These are phyloP conservation scores for Podospora comata DNA, from an alignment of 495 filamentous ascomycete species.

Conservation along the genomic window DNA sequence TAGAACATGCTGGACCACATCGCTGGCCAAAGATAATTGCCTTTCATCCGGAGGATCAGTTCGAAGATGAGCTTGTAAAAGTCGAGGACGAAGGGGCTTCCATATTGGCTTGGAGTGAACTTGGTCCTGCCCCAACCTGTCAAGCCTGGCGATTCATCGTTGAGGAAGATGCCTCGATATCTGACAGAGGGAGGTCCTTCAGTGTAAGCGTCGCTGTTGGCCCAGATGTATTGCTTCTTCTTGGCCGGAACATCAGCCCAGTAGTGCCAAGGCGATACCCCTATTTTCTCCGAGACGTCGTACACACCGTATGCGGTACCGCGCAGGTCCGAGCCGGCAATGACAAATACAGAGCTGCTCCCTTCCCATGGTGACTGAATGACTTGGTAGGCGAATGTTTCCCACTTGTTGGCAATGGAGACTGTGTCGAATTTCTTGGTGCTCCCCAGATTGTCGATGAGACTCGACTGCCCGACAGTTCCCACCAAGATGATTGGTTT, in stretches of 20 bases:
- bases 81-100: conserved; percentile 51
- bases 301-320: conserved; percentile 64
- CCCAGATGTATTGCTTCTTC: conserved; percentile 50
- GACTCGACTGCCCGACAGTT: conserved; percentile 47
- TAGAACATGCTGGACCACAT: conserved; percentile 64
- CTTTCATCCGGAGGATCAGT: conserved; percentile 57
- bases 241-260: conserved; percentile 59
- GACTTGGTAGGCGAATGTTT: conserved; percentile 54
- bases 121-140: conserved; percentile 55
- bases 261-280: conserved; percentile 63
- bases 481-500: conserved; percentile 47
- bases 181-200: conserved; percentile 59
- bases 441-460: conserved; percentile 44
- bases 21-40: conserved; percentile 67
- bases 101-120: conserved; percentile 35
- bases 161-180: conserved; percentile 68
- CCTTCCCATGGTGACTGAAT: conserved; percentile 49
- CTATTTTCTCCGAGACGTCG: conserved; percentile 61
- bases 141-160: conserved; percentile 62
- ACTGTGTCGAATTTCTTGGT: conserved; percentile 51
- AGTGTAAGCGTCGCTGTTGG: conserved; percentile 37
- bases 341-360: conserved; percentile 51
- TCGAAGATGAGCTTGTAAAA: conserved; percentile 65
- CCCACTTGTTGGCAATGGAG: conserved; percentile 55
- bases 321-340: conserved; percentile 58